Conservation (phyloP, 2,329 filamentous ascomycete genomes). For the Monilinia fructicola region DNA sequence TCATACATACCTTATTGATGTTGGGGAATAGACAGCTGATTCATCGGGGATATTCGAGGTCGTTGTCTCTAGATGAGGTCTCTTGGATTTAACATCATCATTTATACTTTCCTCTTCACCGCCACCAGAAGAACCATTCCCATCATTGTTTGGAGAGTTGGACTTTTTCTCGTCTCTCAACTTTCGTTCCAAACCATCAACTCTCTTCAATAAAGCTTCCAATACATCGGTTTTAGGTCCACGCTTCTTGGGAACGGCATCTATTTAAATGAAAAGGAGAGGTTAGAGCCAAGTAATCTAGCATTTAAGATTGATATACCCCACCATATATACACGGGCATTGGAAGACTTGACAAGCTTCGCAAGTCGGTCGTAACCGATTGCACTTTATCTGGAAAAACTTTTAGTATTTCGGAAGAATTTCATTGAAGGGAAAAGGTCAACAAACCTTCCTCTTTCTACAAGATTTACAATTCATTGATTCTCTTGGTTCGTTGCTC, state of each 20-base stretch:
- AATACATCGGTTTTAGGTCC: constrained; percentile 88
- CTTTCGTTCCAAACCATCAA: constrained; percentile 80
- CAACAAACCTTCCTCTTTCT: constrained; percentile 78
- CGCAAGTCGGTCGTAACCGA: constrained; percentile 77
- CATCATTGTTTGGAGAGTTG: constrained; percentile 37
- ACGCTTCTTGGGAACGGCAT: constrained; percentile 85
- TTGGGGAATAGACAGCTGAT: constrained; percentile 47
- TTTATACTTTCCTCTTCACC: constrained; percentile 32
- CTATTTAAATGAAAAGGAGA: constrained; percentile 46
- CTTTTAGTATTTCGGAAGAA: constrained; percentile 32
- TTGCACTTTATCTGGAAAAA: constrained; percentile 82
- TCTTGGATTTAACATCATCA: constrained; percentile 43
- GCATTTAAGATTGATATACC: constrained; percentile 43
- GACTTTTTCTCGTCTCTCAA: constrained; percentile 65
- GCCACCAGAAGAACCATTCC: constrained; percentile 28
- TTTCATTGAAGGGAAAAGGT: constrained; percentile 19
- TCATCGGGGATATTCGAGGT: constrained; percentile 41
- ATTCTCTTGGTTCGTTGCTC: constrained; percentile 67
- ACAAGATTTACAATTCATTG: constrained; percentile 96
- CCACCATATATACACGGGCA: constrained; percentile 85
- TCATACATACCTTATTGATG: constrained; percentile 42
- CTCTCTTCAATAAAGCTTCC: constrained; percentile 78
- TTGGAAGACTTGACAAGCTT: constrained; percentile 86
- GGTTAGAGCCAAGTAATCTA: constrained; percentile 19
- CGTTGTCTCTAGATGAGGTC: constrained; percentile 42